Base-by-base conservation (phyloP, 768 basidiomycete genomes). In the Clathrus columnatus region DNA sequence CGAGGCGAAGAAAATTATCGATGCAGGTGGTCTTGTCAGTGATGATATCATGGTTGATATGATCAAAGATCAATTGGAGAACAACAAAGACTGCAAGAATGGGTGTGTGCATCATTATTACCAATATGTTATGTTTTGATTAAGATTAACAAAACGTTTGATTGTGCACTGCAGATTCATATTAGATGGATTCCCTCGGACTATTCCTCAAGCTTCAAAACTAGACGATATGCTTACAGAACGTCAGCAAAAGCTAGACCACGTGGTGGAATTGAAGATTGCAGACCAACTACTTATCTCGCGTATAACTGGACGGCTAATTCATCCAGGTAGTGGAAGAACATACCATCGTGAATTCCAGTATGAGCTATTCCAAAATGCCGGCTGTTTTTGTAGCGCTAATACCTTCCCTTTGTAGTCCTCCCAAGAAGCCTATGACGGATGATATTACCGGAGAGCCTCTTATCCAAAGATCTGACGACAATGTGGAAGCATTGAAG, bases 1-100 rank as follows among this genome's bases (percentile, higher is more conserved):
- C 46, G 80, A 88, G 63, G 96, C 96, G 18, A 98, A 99, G 80
- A 93, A 92, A 71, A 84, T 98, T 68, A 96, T 99, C 88, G 95
- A 98, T 68, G 79, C 82, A 21, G 96, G 96, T 36, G 90, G 86
- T n/a, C 82, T 99, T 55, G 93, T 99, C 53, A 77, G 83, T 44
- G 96, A 99, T 67, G 93, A 98, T 56, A 94, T 98, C 65, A 86
- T 99, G 83, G 92, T 99, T 30, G 84, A 84, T 51, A 98, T 99
- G 84, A 98, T 99, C 73, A 87, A 88, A 73, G 81, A 91, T 67
- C 91, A 99, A 75, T 75, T 99, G 51, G 87, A 92, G 69, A 87
- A 83, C 70, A 99, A 99, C 80, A 78, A 82, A 70, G 77, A 74
- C 16, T 99, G 96, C 78, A 86, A 89, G 77, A 91, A 95, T 61